A percentile compares a stretch with the other conserved stretches of the same genome.
phyloP scores from a whole-genome alignment of 2,329 filamentous ascomycete genomes.

The Colletotrichum liriopes region DNA sequence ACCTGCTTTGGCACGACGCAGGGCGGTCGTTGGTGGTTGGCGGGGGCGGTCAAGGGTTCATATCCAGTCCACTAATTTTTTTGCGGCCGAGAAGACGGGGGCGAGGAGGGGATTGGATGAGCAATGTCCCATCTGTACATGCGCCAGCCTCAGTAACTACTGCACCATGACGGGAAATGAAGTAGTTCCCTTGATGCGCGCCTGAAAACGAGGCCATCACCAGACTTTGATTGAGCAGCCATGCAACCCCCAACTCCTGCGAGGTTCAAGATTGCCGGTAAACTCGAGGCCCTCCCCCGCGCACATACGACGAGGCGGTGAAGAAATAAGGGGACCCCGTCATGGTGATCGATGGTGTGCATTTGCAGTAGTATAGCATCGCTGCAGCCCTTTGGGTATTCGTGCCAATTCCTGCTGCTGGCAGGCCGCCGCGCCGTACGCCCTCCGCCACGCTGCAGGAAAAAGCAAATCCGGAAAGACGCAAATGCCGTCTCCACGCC shows the following conservation, averaged over 20 bases:
- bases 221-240: constrained; percentile 1
- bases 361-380: constrained; percentile 13
- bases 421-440: constrained; percentile 3
- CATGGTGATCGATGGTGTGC: constrained; percentile 32
- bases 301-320: constrained; percentile 33
- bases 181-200: not conserved
- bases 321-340: constrained; percentile 23
- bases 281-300: not conserved
- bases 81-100: constrained; percentile 27
- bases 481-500: not conserved
- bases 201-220: constrained; percentile 11
- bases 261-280: not conserved
- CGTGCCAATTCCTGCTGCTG: not conserved
- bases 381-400: constrained; percentile 7
- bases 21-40: constrained; percentile 14
- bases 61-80: constrained; percentile 3
- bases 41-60: constrained; percentile 22
- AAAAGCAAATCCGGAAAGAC: constrained; percentile 39
- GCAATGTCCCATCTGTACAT: not conserved
- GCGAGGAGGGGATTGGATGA: constrained; percentile 7
- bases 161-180: constrained; percentile 31
- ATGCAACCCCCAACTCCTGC: not conserved
- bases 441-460: constrained; percentile 25
- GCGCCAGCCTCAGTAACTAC: not conserved
- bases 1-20: constrained; percentile 6